Evolutionary conservation across 2,329 filamentous ascomycete genomes (phyloP).

Genomic region (Sarocladium oryzae): DNA sequence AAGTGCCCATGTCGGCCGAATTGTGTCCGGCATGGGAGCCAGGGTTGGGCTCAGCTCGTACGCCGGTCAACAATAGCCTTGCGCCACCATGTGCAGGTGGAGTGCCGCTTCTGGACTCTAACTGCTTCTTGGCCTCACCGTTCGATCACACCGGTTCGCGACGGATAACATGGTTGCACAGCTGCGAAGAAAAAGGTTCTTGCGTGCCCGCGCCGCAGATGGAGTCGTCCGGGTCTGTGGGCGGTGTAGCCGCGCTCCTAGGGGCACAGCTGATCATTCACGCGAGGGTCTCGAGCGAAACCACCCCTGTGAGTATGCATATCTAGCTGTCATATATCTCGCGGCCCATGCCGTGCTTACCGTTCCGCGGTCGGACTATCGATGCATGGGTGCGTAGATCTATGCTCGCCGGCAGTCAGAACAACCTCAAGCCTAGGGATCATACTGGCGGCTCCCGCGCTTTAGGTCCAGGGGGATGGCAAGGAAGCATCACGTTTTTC

Average conservation of each 20-base stretch:
- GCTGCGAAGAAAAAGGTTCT: neutral
- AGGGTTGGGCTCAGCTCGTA: neutral
- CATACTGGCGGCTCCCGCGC: too few species aligned
- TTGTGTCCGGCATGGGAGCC: neutral
- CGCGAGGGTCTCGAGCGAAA: neutral
- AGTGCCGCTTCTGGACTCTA: neutral
- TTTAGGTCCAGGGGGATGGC: too few species aligned
- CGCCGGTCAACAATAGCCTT: conserved; percentile 4
- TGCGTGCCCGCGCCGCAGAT: neutral
- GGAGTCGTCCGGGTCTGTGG: neutral
- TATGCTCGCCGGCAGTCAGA: neutral
- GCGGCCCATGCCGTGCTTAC: neutral
- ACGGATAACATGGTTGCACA: neutral
- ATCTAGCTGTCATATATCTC: neutral
- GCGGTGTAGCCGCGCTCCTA: neutral
- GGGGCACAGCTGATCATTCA: neutral
- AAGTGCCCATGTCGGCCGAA: neutral
- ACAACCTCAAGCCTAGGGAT: too few species aligned
- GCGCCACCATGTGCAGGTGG: neutral
- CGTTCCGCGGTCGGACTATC: neutral
- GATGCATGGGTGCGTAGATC: neutral
- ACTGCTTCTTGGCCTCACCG: neutral
- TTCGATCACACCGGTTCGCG: neutral
- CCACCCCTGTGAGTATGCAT: neutral
- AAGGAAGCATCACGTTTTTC: too few species aligned